These are phyloP conservation scores for Emmonsiellopsis sp. DNA, from an alignment of 2,329 filamentous ascomycete genomes.

Conservation along the genomic window DNA sequence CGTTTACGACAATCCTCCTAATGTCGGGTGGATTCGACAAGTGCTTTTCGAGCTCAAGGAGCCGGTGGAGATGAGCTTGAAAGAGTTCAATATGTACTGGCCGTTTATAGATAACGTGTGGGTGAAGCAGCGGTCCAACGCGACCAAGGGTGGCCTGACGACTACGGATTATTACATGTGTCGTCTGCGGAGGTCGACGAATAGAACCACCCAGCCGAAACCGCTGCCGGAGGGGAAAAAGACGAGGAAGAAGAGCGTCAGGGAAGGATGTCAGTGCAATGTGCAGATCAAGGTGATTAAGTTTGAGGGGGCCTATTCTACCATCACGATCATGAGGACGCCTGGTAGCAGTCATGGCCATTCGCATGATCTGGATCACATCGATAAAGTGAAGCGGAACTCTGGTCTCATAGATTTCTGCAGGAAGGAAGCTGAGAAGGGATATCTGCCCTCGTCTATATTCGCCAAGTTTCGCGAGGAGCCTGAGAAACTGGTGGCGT, in stretches of 20 bases:
- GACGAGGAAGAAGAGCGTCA: conserved; percentile 34
- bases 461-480: conserved; percentile 40
- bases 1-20: conserved; percentile 34
- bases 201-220: conserved; percentile 31
- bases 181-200: conserved; percentile 32
- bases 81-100: conserved; percentile 40
- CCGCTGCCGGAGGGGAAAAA: conserved; percentile 38
- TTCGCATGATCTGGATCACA: conserved; percentile 39
- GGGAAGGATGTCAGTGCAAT: conserved; percentile 39
- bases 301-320: conserved; percentile 35
- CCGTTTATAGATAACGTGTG: conserved; percentile 44
- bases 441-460: conserved; percentile 41
- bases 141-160: conserved; percentile 33
- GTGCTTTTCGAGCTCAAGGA: conserved; percentile 38
- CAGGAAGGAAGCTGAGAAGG: conserved; percentile 36
- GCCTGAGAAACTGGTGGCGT: conserved; percentile 33
- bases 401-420: conserved; percentile 40
- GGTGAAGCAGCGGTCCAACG: conserved; percentile 37
- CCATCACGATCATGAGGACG: conserved; percentile 35
- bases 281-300: conserved; percentile 41
- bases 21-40: conserved; percentile 34
- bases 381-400: conserved; percentile 40
- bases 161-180: conserved; percentile 42
- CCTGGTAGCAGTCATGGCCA: conserved; percentile 33
- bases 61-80: conserved; percentile 36